Base-by-base conservation (phyloP, 2,329 filamentous ascomycete genomes). In the Parastagonospora nodorum region DNA sequence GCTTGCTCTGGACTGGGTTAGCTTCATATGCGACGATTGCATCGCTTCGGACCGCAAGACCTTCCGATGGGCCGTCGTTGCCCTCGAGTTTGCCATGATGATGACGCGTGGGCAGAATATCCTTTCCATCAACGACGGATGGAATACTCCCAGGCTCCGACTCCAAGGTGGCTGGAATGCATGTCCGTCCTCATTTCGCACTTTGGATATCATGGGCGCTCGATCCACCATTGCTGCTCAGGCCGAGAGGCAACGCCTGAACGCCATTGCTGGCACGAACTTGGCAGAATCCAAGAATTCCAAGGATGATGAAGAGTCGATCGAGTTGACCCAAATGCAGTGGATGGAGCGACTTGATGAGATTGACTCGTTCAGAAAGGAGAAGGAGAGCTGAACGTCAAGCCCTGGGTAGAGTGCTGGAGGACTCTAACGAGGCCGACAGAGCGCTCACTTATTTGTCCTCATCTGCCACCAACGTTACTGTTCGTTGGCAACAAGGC, bases 151-250 rank as follows among this genome's bases (percentile, higher is more conserved):
- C 5, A 86, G 83, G 57, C 79, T 99, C 55, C 85, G 93, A 38
- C 82, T 85, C 50, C 50, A 97, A 97, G 74, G 94, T 99, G 5
- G 92, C 92, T 8, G 93, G 93, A 0, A 0, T 99, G 94, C 74
- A 99, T 99, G 94, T 92, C 91, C 15, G 82, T 99, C 19, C 81
- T 99, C 42, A 97, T 99, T 61, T 97, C 92, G 8, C 94, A 99
- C 74, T 99, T 99, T 66, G 94, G 94, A 99, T 73, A 97, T 99
- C 74, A 96, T 99, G 89, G 94, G 94, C 19, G 94, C 94, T 24
- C 86, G 93, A 66, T 96, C 92, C 6, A 97, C 88, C 36, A 82
- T 97, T 56, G 94, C 94, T 9, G 94, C 94, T 4, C 92, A 97
- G 75, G 91, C 92, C 2, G 94, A 99, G 75, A 92, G 91, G 72